phyloP scores from a whole-genome alignment of 2,329 filamentous ascomycete species.

The Chrysoporthe puriensis region DNA sequence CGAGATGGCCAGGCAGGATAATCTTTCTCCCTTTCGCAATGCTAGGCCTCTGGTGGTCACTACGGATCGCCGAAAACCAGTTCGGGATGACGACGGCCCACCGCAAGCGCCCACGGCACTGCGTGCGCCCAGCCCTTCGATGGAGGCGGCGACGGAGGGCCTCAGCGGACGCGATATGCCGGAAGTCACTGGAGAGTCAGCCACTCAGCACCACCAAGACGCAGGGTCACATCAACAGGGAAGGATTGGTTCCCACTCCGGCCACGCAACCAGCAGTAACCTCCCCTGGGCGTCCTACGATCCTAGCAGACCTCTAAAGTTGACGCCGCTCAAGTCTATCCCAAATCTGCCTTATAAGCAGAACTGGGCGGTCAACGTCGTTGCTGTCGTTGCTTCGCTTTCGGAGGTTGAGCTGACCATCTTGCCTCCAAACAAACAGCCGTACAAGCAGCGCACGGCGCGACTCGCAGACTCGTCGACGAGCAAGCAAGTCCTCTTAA shows the following conservation, averaged over 20 bases:
- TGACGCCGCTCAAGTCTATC: constrained; percentile 54
- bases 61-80: no score
- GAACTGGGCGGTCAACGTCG: constrained; percentile 61
- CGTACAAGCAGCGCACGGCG: constrained; percentile 53
- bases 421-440: constrained; percentile 44
- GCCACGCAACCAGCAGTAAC: constrained; percentile 14
- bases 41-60: neutral
- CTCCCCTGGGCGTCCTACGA: constrained; percentile 47
- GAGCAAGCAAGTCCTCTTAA: constrained; percentile 55
- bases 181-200: neutral
- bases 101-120: neutral
- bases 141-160: neutral
- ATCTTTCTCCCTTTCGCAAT: neutral
- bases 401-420: constrained; percentile 53
- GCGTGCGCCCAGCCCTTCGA: neutral
- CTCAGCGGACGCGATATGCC: neutral
- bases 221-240: constrained; percentile 14
- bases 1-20: constrained; percentile 1
- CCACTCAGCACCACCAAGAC: constrained; percentile 25
- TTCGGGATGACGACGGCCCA: neutral
- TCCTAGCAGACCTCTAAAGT: constrained; percentile 49
- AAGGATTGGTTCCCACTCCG: constrained; percentile 13
- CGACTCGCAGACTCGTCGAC: constrained; percentile 57
- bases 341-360: constrained; percentile 58
- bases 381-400: constrained; percentile 53